phyloP scores from a whole-genome alignment of 495 filamentous ascomycete genomes.

The Penicillium subrubescens region DNA sequence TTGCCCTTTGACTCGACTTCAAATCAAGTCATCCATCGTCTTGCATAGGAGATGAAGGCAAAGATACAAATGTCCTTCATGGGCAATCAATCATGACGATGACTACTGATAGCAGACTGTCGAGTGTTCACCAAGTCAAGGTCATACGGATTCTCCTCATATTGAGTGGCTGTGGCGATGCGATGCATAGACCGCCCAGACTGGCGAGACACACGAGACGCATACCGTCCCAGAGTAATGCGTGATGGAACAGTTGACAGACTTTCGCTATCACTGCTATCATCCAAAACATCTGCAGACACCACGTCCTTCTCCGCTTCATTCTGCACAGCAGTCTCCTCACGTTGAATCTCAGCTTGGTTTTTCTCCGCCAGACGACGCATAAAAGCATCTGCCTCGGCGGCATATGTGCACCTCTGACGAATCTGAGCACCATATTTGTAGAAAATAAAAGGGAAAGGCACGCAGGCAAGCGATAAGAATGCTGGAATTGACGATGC shows the following conservation, averaged over 20 bases:
- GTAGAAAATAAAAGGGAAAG: conserved; percentile 74
- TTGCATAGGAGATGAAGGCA: neutral
- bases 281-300: conserved; percentile 1
- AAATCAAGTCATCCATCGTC: too few relatives aligned
- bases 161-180: conserved; percentile 30
- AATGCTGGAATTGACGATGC: conserved; percentile 74
- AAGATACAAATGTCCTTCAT: neutral
- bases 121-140: conserved; percentile 42
- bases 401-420: conserved; percentile 67
- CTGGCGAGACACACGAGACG: conserved; percentile 35
- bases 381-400: conserved; percentile 43
- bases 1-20: neutral
- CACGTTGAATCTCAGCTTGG: conserved; percentile 13
- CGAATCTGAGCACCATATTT: conserved; percentile 67
- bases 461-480: conserved; percentile 67
- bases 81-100: conserved; percentile 17
- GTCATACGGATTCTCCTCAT: conserved; percentile 44
- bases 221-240: conserved; percentile 18
- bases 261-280: conserved; percentile 24
- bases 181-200: conserved; percentile 33
- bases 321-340: conserved; percentile 17
- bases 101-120: conserved; percentile 33
- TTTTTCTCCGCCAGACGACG: conserved; percentile 32
- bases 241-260: conserved; percentile 32
- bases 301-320: conserved; percentile 13